A percentile compares a stretch with the other conserved stretches of the same genome.
Conservation (phyloP, 2,329 filamentous ascomycete genomes). For the Falciphora oryzae region DNA sequence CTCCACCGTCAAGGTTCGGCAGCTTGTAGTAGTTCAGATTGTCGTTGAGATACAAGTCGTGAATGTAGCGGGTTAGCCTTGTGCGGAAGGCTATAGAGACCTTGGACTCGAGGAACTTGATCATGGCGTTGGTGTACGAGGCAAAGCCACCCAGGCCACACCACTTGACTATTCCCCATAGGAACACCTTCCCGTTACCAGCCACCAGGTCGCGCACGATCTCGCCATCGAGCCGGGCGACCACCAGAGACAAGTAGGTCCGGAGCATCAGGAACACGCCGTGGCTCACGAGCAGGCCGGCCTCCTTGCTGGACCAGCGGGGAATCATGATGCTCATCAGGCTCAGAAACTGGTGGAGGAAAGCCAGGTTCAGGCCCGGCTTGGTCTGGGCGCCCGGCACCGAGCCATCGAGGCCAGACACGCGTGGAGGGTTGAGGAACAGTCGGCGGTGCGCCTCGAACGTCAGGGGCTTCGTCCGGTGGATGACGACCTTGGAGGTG, state of each 20-base stretch:
- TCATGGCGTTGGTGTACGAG: constrained; percentile 98
- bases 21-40: constrained; percentile 96
- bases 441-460: constrained; percentile 94
- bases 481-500: constrained; percentile 86
- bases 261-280: constrained; percentile 83
- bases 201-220: constrained; percentile 96
- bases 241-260: constrained; percentile 89
- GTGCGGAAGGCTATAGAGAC: constrained; percentile 98
- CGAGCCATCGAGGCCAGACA: constrained; percentile 69
- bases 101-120: constrained; percentile 96
- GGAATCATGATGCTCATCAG: constrained; percentile 97
- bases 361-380: constrained; percentile 89
- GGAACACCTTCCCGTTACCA: constrained; percentile 81
- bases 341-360: constrained; percentile 93
- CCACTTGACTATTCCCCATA: constrained; percentile 91
- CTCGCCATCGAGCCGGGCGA: constrained; percentile 89
- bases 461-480: constrained; percentile 83
- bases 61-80: constrained; percentile 89
- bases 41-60: constrained; percentile 92
- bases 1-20: constrained; percentile 84
- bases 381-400: constrained; percentile 88
- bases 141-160: constrained; percentile 88
- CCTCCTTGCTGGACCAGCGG: constrained; percentile 91
- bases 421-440: constrained; percentile 84
- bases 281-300: constrained; percentile 82